Percentiles rank a stretch among this genome's conserved stretches.
Evolutionary conservation across 2,329 filamentous ascomycete species (phyloP).

Genomic region (Coniochaeta sp.): DNA sequence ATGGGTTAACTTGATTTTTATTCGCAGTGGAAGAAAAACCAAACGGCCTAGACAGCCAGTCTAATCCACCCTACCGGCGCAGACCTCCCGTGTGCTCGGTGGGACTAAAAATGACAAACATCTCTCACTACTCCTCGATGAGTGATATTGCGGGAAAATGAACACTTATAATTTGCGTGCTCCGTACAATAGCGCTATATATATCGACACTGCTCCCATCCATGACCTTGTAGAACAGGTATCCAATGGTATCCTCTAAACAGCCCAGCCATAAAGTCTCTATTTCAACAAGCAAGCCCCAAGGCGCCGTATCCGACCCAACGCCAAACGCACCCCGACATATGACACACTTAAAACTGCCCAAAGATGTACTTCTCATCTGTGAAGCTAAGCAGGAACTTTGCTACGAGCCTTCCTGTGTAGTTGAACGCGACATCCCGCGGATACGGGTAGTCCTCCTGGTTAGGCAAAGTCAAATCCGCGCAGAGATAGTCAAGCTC

Average conservation of each 20-base stretch:
- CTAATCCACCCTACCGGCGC: constrained; percentile 58
- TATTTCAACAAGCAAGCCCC: background rate
- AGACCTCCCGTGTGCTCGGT: constrained; percentile 43
- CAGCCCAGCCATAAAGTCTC: background rate
- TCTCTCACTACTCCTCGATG: constrained; percentile 11
- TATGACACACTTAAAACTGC: background rate
- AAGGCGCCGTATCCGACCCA: background rate
- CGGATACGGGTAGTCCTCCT: constrained; percentile 36
- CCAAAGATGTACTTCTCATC: constrained; percentile 42
- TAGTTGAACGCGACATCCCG: constrained; percentile 42
- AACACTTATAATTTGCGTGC: background rate
- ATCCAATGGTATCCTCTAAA: background rate
- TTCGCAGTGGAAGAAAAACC: constrained; percentile 53
- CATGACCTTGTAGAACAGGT: background rate
- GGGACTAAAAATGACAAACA: constrained; percentile 60
- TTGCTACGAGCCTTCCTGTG: constrained; percentile 42
- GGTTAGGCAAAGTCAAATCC: constrained; percentile 37
- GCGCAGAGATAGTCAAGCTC: constrained; percentile 37
- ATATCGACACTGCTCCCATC: background rate
- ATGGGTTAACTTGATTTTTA: constrained; percentile 52
- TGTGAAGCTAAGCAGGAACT: constrained; percentile 47
- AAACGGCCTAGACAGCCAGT: constrained; percentile 60
- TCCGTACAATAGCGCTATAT: background rate
- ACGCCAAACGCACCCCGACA: background rate
- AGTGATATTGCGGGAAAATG: background rate